Conservation (phyloP, 768 basidiomycete genomes). For the Stropharia rugosoannulata region DNA sequence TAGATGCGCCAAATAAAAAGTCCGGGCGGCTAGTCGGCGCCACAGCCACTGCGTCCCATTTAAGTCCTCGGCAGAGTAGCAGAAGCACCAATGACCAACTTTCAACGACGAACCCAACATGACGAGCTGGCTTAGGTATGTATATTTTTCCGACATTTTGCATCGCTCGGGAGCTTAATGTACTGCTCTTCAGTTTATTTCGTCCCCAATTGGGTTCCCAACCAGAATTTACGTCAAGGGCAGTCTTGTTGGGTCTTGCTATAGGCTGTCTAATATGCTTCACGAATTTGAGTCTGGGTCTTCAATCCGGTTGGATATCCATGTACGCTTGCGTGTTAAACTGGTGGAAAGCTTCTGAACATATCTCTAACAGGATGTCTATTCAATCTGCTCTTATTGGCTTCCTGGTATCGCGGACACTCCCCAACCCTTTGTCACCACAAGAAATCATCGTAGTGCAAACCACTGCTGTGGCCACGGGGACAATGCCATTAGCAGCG, state of each 20-base stretch:
- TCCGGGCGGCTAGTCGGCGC: background rate
- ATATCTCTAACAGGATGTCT: conserved; percentile 69
- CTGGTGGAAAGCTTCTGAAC: background rate
- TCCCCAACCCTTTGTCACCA: conserved; percentile 75
- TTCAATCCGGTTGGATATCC: conserved; percentile 89
- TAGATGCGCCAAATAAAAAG: conserved; percentile 19
- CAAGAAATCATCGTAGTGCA: conserved; percentile 95
- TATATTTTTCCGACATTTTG: background rate
- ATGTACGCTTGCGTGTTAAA: conserved; percentile 48
- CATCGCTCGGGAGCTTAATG: background rate
- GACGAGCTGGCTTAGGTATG: conserved; percentile 23
- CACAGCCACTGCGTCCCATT: background rate
- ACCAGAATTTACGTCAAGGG: conserved; percentile 47
- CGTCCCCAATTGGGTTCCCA: conserved; percentile 23
- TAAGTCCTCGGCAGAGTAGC: conserved; percentile 4
- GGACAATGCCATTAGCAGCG: conserved; percentile 84
- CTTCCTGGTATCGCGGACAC: conserved; percentile 76
- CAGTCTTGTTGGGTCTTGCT: conserved; percentile 73
- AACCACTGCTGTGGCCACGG: conserved; percentile 94
- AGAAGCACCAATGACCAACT: conserved; percentile 1
- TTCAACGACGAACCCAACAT: conserved; percentile 14
- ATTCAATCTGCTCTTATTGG: conserved; percentile 93
- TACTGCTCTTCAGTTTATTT: conserved; percentile 6
- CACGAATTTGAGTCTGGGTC: conserved; percentile 86
- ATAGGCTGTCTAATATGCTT: conserved; percentile 90